These are phyloP conservation scores for Podosphaera aphanis DNA, from an alignment of 2,329 filamentous ascomycete genomes.

Conservation along the genomic window DNA sequence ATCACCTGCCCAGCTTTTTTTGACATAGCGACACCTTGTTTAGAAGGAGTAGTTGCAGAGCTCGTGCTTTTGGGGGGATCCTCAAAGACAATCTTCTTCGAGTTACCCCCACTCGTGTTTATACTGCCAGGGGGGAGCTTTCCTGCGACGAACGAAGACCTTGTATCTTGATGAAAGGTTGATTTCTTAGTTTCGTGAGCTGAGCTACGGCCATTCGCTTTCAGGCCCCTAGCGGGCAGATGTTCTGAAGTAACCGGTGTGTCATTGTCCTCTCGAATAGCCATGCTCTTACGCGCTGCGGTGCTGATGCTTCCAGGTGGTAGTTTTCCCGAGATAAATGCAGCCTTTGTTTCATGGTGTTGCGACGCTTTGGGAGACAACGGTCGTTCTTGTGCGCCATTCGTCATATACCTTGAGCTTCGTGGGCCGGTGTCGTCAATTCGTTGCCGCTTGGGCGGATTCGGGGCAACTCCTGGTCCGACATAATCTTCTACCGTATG, in stretches of 20 bases:
- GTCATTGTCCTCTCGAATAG: slow-evolving; percentile 8
- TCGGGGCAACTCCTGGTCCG: slow-evolving; percentile 8
- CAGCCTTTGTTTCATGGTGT: slow-evolving; percentile 1
- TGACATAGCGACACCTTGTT: background rate
- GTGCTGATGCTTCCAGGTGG: slow-evolving; percentile 17
- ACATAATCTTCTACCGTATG: slow-evolving; percentile 14
- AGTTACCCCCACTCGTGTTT: background rate
- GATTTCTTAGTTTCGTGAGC: slow-evolving; percentile 9
- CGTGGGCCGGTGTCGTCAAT: slow-evolving; percentile 16
- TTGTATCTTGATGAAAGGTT: slow-evolving; percentile 14
- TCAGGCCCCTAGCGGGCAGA: slow-evolving; percentile 10
- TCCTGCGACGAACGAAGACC: slow-evolving; percentile 12
- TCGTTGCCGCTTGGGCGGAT: slow-evolving; percentile 23
- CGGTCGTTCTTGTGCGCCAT: background rate
- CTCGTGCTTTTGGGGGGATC: background rate
- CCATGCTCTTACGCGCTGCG: slow-evolving; percentile 8
- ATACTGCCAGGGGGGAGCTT: slow-evolving; percentile 18
- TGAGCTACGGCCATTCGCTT: slow-evolving; percentile 4
- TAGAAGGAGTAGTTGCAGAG: background rate
- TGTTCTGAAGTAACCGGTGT: slow-evolving; percentile 16
- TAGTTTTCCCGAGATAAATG: slow-evolving; percentile 16
- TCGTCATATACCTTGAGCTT: slow-evolving; percentile 2
- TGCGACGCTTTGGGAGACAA: background rate
- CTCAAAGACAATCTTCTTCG: background rate
- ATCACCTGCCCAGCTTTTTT: slow-evolving; percentile 35